These are phyloP conservation scores for Metschnikowia amazonensis DNA, from an alignment of 805 yeast species.

Conservation along the genomic window DNA sequence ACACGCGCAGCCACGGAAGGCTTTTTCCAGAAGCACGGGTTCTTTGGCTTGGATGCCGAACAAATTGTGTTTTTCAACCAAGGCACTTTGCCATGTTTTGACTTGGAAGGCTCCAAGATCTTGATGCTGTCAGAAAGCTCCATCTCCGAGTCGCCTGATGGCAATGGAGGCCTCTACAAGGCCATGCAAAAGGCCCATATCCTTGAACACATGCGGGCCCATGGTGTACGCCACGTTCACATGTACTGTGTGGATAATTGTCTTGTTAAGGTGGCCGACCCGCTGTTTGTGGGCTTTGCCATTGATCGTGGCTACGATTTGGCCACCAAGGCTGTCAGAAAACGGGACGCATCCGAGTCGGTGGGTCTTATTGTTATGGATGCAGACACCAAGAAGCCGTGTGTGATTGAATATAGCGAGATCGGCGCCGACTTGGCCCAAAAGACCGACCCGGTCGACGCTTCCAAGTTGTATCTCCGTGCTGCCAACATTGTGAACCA, in stretches of 20 bases:
- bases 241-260: conserved; percentile 97
- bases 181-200: conserved; percentile 67
- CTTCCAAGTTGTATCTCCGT: conserved; percentile 58
- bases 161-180: conserved; percentile 94
- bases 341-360: conserved; percentile 78
- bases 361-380: conserved; percentile 89
- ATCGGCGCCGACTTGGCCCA: conserved; percentile 71
- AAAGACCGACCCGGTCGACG: conserved; percentile 54
- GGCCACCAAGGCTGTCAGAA: conserved; percentile 93
- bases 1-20: conserved; percentile 72
- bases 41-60: conserved; percentile 61
- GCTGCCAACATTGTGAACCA: conserved; percentile 98
- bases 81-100: conserved; percentile 91
- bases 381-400: conserved; percentile 55
- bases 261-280: conserved; percentile 90
- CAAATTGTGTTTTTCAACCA: conserved; percentile 85
- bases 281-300: conserved; percentile 83
- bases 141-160: conserved; percentile 89
- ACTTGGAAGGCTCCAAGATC: conserved; percentile 63
- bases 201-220: conserved; percentile 59
- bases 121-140: conserved; percentile 52
- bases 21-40: conserved; percentile 58
- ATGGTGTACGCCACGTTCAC: conserved; percentile 83
- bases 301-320: conserved; percentile 61
- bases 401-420: conserved; percentile 94